Evolutionary conservation across 2,329 filamentous ascomycete species (phyloP).

Genomic region (Apiospora phragmitis): DNA sequence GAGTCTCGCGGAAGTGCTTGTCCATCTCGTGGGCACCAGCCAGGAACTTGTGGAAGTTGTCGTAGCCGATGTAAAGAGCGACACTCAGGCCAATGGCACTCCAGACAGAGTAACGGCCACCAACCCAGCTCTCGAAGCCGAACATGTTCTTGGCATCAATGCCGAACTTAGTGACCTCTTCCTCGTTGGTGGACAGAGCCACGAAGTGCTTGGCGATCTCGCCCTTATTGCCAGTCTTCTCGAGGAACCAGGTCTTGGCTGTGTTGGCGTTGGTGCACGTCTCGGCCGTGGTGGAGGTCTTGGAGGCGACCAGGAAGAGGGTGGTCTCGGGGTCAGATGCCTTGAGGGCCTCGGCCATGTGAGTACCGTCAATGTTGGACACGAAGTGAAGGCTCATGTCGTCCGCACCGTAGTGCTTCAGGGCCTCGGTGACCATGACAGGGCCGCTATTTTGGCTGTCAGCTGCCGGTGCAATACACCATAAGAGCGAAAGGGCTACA

Average conservation of each 20-base stretch:
- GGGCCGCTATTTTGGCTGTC: slow-evolving; percentile 66
- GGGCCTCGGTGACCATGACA: slow-evolving; percentile 97
- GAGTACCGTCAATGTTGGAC: slow-evolving; percentile 98
- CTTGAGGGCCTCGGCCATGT: slow-evolving; percentile 90
- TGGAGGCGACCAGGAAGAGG: slow-evolving; percentile 97
- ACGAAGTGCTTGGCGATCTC: slow-evolving; percentile 99
- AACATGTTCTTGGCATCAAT: slow-evolving; percentile 99
- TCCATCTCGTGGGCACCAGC: slow-evolving; percentile 96
- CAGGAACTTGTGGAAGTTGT: slow-evolving; percentile 97
- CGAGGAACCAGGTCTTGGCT: slow-evolving; percentile 94
- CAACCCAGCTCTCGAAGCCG: slow-evolving; percentile 97
- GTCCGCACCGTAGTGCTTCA: slow-evolving; percentile 89
- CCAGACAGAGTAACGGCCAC: slow-evolving; percentile 98
- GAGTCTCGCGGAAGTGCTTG: slow-evolving; percentile 92
- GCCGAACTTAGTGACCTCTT: slow-evolving; percentile 95
- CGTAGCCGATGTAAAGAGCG: slow-evolving; percentile 90
- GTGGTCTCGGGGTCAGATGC: slow-evolving; percentile 93
- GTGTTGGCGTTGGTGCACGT: slow-evolving; percentile 96
- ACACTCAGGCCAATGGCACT: slow-evolving; percentile 96
- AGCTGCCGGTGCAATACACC: slow-evolving; percentile 16
- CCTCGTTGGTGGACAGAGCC: slow-evolving; percentile 92
- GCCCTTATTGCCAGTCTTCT: slow-evolving; percentile 72
- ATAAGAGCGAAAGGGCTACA: not conserved
- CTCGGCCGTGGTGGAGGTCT: slow-evolving; percentile 99
- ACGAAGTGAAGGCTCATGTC: slow-evolving; percentile 94